These are phyloP conservation scores for Drechslerella dactyloides DNA, from an alignment of 2,329 filamentous ascomycete species.

Conservation along the genomic window DNA sequence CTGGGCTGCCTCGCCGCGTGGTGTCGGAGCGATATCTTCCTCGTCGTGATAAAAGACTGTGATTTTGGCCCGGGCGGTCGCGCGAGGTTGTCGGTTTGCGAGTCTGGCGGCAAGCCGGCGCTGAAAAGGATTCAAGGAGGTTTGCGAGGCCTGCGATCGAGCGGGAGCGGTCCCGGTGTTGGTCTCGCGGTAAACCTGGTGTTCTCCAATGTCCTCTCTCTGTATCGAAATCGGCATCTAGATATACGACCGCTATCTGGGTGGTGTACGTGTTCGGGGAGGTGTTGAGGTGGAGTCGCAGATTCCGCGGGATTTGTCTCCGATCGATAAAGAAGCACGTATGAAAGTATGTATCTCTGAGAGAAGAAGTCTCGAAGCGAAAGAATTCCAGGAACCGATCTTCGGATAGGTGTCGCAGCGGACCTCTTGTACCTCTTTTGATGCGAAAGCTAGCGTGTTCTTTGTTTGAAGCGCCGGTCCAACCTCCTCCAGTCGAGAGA, in stretches of 20 bases:
- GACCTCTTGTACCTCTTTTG: conserved; percentile 4
- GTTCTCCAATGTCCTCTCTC: conserved; percentile 41
- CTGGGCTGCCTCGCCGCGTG: conserved; percentile 22
- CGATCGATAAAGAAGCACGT: conserved; percentile 4
- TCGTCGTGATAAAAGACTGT: conserved; percentile 47
- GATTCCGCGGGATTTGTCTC: not conserved
- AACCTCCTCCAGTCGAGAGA: conserved; percentile 23
- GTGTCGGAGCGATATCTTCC: conserved; percentile 26
- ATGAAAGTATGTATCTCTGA: conserved; percentile 7
- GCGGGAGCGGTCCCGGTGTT: conserved; percentile 39
- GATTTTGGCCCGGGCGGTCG: conserved; percentile 39
- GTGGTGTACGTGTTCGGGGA: conserved; percentile 7
- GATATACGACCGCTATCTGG: conserved; percentile 20
- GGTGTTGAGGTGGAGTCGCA: not conserved
- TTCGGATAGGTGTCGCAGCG: conserved; percentile 7
- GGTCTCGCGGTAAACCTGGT: conserved; percentile 43
- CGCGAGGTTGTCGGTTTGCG: conserved; percentile 35
- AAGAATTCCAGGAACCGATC: conserved; percentile 43
- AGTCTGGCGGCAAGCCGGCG: conserved; percentile 43
- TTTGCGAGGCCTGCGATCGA: conserved; percentile 42
- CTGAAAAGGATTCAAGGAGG: conserved; percentile 46
- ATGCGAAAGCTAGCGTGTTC: conserved; percentile 17
- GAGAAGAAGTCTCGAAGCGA: conserved; percentile 15
- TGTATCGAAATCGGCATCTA: conserved; percentile 49
- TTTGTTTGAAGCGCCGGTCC: conserved; percentile 22